Conservation (phyloP, 108 stramenopile genomes). For the Cyclostephanos invisitatus region DNA sequence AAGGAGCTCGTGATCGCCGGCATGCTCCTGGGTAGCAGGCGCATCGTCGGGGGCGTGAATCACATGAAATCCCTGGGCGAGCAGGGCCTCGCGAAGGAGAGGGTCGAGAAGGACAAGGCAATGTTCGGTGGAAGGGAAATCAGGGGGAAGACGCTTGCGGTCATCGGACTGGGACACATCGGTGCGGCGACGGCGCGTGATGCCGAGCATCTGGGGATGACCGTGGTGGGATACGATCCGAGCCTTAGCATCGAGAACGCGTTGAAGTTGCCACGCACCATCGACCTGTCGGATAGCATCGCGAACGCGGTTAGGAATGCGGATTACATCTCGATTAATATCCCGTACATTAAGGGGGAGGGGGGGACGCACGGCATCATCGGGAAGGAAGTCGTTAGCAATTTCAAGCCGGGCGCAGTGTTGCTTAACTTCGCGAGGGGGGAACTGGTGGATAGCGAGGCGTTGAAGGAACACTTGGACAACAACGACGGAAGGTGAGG, state of each 20-base stretch:
- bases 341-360: conserved; percentile 93
- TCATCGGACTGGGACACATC: conserved; percentile 95
- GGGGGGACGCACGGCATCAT: conserved; percentile 90
- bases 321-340: conserved; percentile 95
- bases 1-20: conserved; percentile 92
- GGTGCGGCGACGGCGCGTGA: conserved; percentile 91
- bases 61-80: conserved; percentile 85
- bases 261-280: conserved; percentile 69
- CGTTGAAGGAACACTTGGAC: conserved; percentile 88
- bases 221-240: conserved; percentile 92
- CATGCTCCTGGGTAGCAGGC: conserved; percentile 78
- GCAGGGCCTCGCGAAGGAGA: conserved; percentile 81
- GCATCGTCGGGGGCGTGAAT: conserved; percentile 86
- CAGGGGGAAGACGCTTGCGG: conserved; percentile 91
- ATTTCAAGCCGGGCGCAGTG: conserved; percentile 84
- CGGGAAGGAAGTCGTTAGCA: conserved; percentile 65
- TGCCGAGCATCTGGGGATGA: conserved; percentile 87
- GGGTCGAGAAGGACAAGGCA: conserved; percentile 92
- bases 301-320: conserved; percentile 70
- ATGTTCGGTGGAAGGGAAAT: conserved; percentile 94
- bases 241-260: conserved; percentile 88
- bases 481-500: conserved; percentile 61
- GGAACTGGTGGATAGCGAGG: conserved; percentile 91
- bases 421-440: conserved; percentile 96
- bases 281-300: conserved; percentile 74